Base-by-base conservation (phyloP, 2,329 filamentous ascomycete species). In the Mycogone perniciosa region DNA sequence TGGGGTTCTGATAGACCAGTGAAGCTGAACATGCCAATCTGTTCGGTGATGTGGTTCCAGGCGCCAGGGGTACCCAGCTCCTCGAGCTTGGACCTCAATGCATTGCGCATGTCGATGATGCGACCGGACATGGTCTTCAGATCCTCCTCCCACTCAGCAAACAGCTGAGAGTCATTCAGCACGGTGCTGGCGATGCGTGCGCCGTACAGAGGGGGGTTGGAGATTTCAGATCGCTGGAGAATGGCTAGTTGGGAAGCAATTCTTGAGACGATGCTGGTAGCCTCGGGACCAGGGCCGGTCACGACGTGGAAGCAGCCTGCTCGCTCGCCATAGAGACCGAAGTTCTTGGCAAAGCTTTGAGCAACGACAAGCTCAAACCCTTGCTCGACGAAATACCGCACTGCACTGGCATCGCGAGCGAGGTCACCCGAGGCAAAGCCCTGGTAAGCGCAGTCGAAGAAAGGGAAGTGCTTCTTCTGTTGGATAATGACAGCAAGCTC, bases 1-100 rank as follows among this genome's bases (percentile, higher is more conserved):
- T 93, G 88, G 55, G 80, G 66, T 72, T 90, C 86, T 9, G 69
- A 80, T 66, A 95, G 71, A 9, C 89, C 89, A 1, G 89, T 95
- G 69, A 95, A 99, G 69, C 86, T 92, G 75, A 99, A 99, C 93
- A 99, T 99, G 74, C 93, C 93, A 66, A 99, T 99, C 79, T 99
- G 93, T 63, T 95, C 88, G 11, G 91, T 96, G 67, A 99, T 95
- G 73, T 99, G 93, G 65, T 91, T 89, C 93, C 93, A 99, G 10
- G 81, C 86, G 31, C 92, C 92, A 0, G 92, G 92, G 0, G 93
- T 96, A 31, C 81, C 82, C 53, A 92, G 79, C 64, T 84, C 82
- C 72, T 97, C 92, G 8, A 99, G 81, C 70, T 91, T 89, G 50
- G 75, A 72, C 46, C 89, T 81, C 60, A 99, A 74, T 4, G 80